phyloP scores from a whole-genome alignment of 257 asterid genomes.

The Knoxia roxburghii region DNA sequence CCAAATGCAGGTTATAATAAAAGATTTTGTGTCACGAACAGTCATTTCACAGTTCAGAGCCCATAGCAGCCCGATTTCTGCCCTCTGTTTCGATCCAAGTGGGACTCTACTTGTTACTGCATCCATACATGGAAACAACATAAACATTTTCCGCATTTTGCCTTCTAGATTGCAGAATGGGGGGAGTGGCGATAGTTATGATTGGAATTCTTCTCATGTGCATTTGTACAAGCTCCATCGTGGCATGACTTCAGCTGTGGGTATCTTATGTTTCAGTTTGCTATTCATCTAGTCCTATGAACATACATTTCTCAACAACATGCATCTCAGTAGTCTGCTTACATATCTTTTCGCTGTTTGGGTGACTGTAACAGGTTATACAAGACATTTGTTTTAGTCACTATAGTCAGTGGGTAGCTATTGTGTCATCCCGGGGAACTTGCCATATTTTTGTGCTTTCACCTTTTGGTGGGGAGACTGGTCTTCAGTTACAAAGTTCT shows the following conservation, averaged over 20 bases:
- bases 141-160: conserved; percentile 42
- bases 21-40: conserved; percentile 34
- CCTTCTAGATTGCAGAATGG: conserved; percentile 33
- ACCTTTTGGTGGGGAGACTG: conserved; percentile 47
- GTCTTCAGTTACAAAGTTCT: conserved; percentile 36
- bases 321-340: not conserved
- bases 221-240: conserved; percentile 48
- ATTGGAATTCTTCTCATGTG: conserved; percentile 41
- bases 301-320: not conserved
- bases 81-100: conserved; percentile 47
- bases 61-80: conserved; percentile 41
- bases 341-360: not conserved
- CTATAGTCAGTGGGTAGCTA: conserved; percentile 45
- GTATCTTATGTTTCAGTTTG: conserved; percentile 16
- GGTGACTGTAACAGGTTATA: conserved; percentile 34
- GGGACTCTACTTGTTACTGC: conserved; percentile 53
- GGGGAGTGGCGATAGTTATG: conserved; percentile 26
- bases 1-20: conserved; percentile 35
- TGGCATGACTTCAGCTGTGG: conserved; percentile 49
- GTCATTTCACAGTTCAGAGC: conserved; percentile 48
- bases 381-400: conserved; percentile 48
- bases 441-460: conserved; percentile 45
- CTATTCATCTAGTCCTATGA: not conserved
- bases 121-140: conserved; percentile 43
- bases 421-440: conserved; percentile 43